Percentiles rank a stretch among this genome's conserved stretches.
These are phyloP conservation scores for Penicillium sp. DNA, from an alignment of 2,329 filamentous ascomycete species.

Conservation along the genomic window DNA sequence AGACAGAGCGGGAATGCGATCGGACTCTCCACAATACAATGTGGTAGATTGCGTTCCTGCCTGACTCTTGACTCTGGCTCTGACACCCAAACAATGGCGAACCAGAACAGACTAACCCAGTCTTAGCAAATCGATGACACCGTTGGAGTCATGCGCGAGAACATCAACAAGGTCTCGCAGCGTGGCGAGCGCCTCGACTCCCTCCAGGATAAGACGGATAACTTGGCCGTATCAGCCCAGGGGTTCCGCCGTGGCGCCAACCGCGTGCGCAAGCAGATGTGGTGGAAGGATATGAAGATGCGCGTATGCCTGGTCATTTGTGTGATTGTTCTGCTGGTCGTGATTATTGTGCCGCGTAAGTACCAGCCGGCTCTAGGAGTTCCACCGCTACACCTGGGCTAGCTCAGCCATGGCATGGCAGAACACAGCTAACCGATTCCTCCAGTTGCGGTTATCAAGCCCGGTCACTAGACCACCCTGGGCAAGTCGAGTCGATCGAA, in stretches of 20 bases:
- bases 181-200: slow-evolving; percentile 87
- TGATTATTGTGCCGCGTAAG: slow-evolving; percentile 96
- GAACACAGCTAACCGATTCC: not conserved
- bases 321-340: slow-evolving; percentile 85
- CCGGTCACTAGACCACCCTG: not conserved
- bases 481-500: slow-evolving; percentile 38
- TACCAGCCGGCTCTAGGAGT: slow-evolving; percentile 24
- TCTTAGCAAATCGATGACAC: slow-evolving; percentile 94
- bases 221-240: slow-evolving; percentile 88
- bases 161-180: slow-evolving; percentile 95
- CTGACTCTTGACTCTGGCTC: not conserved
- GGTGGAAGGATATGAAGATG: slow-evolving; percentile 99
- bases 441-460: slow-evolving; percentile 7
- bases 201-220: slow-evolving; percentile 90
- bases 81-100: not conserved
- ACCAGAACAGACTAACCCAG: slow-evolving; percentile 22
- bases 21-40: no score
- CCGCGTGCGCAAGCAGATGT: slow-evolving; percentile 95
- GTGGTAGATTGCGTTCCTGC: no score
- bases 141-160: slow-evolving; percentile 92
- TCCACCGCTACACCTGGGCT: no score
- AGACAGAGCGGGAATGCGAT: no score
- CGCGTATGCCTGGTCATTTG: slow-evolving; percentile 92
- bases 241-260: slow-evolving; percentile 97
- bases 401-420: no score